Evolutionary conservation across 1,284 basidiomycete genomes (phyloP), one percentile per base, ranked within the genome.

Genomic region (Thelephora terrestris): DNA sequence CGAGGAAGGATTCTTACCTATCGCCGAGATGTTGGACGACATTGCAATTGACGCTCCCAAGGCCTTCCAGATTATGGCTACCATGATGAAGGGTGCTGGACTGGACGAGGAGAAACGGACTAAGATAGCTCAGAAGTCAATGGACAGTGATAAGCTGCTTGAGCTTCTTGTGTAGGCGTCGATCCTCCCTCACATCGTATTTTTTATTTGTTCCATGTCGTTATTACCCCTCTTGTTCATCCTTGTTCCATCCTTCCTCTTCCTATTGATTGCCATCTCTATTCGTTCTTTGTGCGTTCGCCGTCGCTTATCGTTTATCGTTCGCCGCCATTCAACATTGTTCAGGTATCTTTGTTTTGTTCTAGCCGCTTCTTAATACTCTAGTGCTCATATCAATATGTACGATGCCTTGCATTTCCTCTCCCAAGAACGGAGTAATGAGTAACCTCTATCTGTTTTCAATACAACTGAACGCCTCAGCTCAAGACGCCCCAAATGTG

Each of bases 41-140:
- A 79, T 91, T 49, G 79, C 81, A 17, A 85, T 93, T 58, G 92
- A 97, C 63, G 88, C 86, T 51, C 93, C 93, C 4, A 85, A 85
- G 61, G 92, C 91, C 0, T 84, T 86, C 68, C 67, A 76, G 52
- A 76, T 84, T 47, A 81, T 92, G 62, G 89, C 81, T 7, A 71
- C 74, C 48, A 78, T 91, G 68, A 65, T 92, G 51, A 81, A 79
- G 60, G 81, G 78, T 39, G 72, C 85, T 18, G 73, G 72, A 20
- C 66, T 66, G 38, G 76, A 87, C 55, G 77, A 80, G 52, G 77
- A 77, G 46, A 70, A 70, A 49, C 71, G 70, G 50, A 64, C 66
- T 47, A 74, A 71, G 45, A 68, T 86, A 50, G 73, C 75, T 25
- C 66, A 71, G 46, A 84, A 83, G 69, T 79, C 76, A 36, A 60